A percentile compares a stretch with the other conserved stretches of the same genome.
These are phyloP conservation scores for Omphalotus guepiniiformis DNA, from an alignment of 768 basidiomycete genomes.

Conservation along the genomic window DNA sequence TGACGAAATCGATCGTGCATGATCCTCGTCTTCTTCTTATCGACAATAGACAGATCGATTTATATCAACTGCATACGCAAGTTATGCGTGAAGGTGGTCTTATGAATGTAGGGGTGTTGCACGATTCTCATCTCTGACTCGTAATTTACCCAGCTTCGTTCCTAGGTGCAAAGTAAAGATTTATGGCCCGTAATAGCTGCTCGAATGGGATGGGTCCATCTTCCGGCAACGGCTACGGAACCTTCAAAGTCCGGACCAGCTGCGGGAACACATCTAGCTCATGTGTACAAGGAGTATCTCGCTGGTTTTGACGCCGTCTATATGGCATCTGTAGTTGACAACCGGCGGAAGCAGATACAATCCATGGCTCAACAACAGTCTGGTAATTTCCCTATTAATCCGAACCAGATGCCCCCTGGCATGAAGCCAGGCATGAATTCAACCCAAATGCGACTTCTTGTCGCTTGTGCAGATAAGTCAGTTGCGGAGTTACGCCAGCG, in stretches of 20 bases:
- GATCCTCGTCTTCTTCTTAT: conserved; percentile 40
- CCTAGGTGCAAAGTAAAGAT: conserved; percentile 54
- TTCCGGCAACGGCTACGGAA: conserved; percentile 56
- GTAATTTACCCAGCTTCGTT: conserved; percentile 2
- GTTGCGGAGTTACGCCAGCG: conserved; percentile 49
- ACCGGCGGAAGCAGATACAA: conserved; percentile 21
- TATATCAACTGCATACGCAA: conserved; percentile 52
- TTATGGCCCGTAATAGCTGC: conserved; percentile 65
- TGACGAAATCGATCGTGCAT: conserved; percentile 34
- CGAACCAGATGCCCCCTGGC: conserved; percentile 6
- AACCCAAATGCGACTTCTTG: conserved; percentile 38
- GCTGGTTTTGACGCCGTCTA: conserved; percentile 53
- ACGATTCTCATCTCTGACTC: neutral
- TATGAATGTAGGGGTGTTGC: conserved; percentile 36
- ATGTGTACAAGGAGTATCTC: conserved; percentile 59
- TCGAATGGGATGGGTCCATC: conserved; percentile 61
- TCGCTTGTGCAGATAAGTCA: conserved; percentile 42
- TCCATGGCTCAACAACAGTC: conserved; percentile 7
- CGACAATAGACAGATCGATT: conserved; percentile 55
- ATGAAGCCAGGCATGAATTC: conserved; percentile 13
- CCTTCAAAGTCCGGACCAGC: conserved; percentile 61
- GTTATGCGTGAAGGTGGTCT: conserved; percentile 59
- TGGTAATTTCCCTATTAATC: conserved; percentile 7
- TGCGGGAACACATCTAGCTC: conserved; percentile 54
- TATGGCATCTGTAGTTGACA: conserved; percentile 35